Evolutionary conservation across 2,329 filamentous ascomycete species (phyloP), one percentile per base, ranked within the genome.

Genomic region (Emergomyces africanus): DNA sequence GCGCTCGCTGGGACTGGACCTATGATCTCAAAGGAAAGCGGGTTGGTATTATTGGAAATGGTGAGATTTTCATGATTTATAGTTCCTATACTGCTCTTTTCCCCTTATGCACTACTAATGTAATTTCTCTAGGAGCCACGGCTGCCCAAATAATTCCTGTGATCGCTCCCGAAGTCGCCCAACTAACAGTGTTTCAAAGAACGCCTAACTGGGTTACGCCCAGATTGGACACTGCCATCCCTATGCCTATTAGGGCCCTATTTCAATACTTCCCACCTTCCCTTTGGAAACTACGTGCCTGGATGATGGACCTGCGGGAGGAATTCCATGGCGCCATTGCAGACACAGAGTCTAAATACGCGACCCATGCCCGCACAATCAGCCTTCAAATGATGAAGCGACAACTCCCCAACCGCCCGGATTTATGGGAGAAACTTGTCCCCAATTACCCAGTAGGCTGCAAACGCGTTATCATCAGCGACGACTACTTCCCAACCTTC

Each of bases 171-270:
- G 71, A 75, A 2, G 78, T 77, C 10, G 72, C 75, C 2, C 71
- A 76, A 14, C 67, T 84, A 18, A 79, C 77, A 0, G 70, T 84
- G 15, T 83, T 80, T 66, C 81, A 84, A 65, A 73, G 82, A 18
- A 80, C 80, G 0, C 79, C 82, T 0, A 83, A 83, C 64, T 84
- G 81, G 81, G 68, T 84, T 5, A 74, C 81, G 2, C 81, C 81
- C 3, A 78, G 82, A 18, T 61, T 70, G 2, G 81, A 84, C 59
- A 70, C 67, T 1, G 69, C 74, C 0, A 74, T 83, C 2, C 73
- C 77, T 2, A 58, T 72, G 0, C 60, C 77, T 48, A 70, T 74
- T 62, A 71, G 75, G 30, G 68, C 69, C 15, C 54, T 81, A 2
- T 75, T 78, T 60, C 74, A 71, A 58, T 82, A 81, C 62, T 46